These are phyloP conservation scores for Aspergillus ochraceus DNA, from an alignment of 2,329 filamentous ascomycete species.

Conservation along the genomic window DNA sequence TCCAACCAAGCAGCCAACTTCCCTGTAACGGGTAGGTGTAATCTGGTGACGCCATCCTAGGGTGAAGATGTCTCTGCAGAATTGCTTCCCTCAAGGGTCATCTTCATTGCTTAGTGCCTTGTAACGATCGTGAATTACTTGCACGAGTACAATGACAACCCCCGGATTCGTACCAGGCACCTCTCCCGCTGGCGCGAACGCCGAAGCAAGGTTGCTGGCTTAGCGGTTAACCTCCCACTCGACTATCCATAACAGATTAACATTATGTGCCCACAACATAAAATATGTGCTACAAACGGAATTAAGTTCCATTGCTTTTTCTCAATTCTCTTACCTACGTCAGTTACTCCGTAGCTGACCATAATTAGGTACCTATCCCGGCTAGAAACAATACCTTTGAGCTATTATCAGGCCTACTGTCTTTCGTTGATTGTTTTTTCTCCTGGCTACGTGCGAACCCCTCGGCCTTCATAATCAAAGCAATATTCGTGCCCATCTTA, in stretches of 20 bases:
- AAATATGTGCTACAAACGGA: no score
- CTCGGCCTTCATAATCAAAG: no score
- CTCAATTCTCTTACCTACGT: no score
- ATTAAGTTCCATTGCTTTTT: no score
- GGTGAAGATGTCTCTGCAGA: slow-evolving; percentile 58
- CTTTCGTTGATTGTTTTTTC: no score
- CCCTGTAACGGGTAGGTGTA: slow-evolving; percentile 48
- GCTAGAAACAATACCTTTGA: no score
- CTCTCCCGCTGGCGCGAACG: slow-evolving; percentile 36
- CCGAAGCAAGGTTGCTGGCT: slow-evolving; percentile 39
- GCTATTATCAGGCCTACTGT: no score
- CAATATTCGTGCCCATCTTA: no score
- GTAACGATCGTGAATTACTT: slow-evolving; percentile 57
- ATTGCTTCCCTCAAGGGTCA: slow-evolving; percentile 60
- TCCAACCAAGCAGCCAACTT: slow-evolving; percentile 36
- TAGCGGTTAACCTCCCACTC: slow-evolving; percentile 40
- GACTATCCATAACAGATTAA: slow-evolving; percentile 45
- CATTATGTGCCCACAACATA: background rate
- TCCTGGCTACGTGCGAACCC: no score
- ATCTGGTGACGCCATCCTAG: slow-evolving; percentile 56
- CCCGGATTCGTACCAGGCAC: slow-evolving; percentile 58
- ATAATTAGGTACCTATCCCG: no score
- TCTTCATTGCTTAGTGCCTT: slow-evolving; percentile 54
- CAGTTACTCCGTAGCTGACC: no score
- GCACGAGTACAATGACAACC: slow-evolving; percentile 55